Percentiles rank a stretch among this genome's conserved stretches.
phyloP scores from a whole-genome alignment of 192 early-diverging fungal genomes.

The Kickxella alabastrina region DNA sequence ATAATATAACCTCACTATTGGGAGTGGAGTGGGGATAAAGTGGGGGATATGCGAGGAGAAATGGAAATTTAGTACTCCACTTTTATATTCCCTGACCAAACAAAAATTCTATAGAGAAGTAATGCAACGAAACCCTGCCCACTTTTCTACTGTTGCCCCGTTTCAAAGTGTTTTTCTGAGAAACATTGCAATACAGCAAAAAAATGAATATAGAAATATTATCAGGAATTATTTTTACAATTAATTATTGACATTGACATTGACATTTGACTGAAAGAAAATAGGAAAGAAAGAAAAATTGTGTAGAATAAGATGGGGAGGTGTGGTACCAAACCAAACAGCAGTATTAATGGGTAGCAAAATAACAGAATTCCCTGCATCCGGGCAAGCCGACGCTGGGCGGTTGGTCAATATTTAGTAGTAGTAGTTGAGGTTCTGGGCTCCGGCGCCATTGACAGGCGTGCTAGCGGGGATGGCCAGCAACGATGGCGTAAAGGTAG shows the following conservation, averaged over 20 bases:
- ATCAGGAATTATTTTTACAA: neutral
- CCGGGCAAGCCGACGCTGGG: neutral
- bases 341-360: neutral
- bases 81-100: neutral
- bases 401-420: neutral
- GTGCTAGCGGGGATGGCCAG: constrained; percentile 24
- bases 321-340: neutral
- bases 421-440: neutral
- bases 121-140: neutral
- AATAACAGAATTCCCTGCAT: neutral
- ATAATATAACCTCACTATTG: neutral
- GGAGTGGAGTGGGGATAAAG: neutral
- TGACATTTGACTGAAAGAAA: constrained; percentile 18
- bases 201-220: neutral
- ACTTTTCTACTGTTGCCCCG: neutral
- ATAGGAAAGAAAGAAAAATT: neutral
- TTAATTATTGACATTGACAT: neutral
- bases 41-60: no score
- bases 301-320: neutral
- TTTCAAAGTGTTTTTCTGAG: neutral
- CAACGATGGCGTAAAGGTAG: constrained; percentile 38
- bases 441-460: neutral
- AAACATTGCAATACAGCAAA: no score
- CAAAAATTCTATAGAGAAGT: neutral
- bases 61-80: neutral